Evolutionary conservation across 331 rosid genomes (phyloP).

Genomic region (Malus hybrid): DNA sequence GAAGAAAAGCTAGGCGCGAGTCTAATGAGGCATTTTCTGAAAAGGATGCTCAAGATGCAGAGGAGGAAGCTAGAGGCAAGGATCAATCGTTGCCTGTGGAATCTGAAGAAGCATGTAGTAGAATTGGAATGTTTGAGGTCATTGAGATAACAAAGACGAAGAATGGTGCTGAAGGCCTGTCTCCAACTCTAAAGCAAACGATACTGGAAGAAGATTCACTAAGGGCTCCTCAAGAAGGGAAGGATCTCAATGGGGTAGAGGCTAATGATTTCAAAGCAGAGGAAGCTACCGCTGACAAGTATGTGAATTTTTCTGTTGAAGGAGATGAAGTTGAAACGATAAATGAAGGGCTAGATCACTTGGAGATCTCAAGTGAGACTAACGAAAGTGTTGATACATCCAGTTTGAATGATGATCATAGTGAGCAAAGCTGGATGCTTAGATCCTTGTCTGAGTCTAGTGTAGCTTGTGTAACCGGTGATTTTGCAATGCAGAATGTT

Average conservation of each 20-base stretch:
- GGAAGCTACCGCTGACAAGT: conserved; percentile 9
- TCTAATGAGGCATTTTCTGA: conserved; percentile 32
- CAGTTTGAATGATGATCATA: conserved; percentile 49
- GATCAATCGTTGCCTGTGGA: conserved; percentile 20
- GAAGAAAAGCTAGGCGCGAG: conserved; percentile 81
- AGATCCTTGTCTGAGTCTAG: conserved; percentile 85
- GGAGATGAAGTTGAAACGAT: conserved; percentile 18
- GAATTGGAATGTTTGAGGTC: conserved; percentile 22
- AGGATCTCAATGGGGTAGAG: conserved; percentile 13
- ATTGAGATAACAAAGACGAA: conserved; percentile 25
- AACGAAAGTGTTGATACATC: conserved; percentile 52
- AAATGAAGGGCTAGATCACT: conserved; percentile 29
- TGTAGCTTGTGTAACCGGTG: conserved; percentile 84
- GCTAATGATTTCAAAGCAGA: conserved; percentile 2
- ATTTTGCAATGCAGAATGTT: conserved; percentile 96
- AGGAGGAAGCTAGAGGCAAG: conserved; percentile 26
- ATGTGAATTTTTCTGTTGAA: conserved; percentile 18
- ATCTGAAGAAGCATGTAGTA: conserved; percentile 16
- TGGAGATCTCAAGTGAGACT: conserved; percentile 48
- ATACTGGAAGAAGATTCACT: conserved; percentile 42
- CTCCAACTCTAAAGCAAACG: conserved; percentile 36
- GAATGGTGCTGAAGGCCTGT: conserved; percentile 34
- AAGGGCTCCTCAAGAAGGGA: conserved; percentile 29
- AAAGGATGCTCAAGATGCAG: conserved; percentile 38
- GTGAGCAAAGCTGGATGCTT: conserved; percentile 89